Evolutionary conservation across 805 yeast genomes (phyloP), one percentile per base, ranked within the genome.

Genomic region (Kodamaea kaohsiungensis): DNA sequence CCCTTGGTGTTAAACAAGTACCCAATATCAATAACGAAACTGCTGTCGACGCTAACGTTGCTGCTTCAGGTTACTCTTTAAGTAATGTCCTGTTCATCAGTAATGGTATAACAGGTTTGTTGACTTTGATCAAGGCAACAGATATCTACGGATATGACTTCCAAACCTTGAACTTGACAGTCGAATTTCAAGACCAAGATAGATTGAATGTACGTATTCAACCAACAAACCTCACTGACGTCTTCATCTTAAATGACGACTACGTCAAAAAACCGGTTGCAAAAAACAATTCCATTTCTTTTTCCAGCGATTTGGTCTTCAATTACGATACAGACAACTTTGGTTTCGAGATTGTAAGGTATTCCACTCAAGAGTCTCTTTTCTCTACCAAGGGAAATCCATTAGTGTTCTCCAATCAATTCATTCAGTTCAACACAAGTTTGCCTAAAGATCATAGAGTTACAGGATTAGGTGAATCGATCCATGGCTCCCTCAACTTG

Each of bases 391-490:
- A 53, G n/a, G 69, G 65, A 3, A 65, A 64, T 47, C 65, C 68
- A 9, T 54, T 69, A 30, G 70, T 69, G 16, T 69, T 63, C 52
- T 66, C 71, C 12, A 67, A 69, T 53, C 72, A 69, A 53, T 69
- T 66, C 48, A 50, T 69, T 16, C 71, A 69, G 49, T 62, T 69
- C 54, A 65, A 64, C 54, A 65, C 73, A 13, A 47, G 63, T 4
- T 59, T 69, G 49, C 72, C 71, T 3, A 13, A 49, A 35, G 63
- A 60, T 12, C 71, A 69, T 49, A 58, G 59, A 8, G 55, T 69
- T 17, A 57, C 65, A 18, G 73, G 73, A 2, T 59, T 69, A n/a
- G 73, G 72, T 9, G 73, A 69, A 57, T 61, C 70, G 2, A 63
- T 66, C 47, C 71, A 66, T 40, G 69, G 69, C 1, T 61, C 61